Conservation (phyloP, 2,329 filamentous ascomycete species). For the Thielaviopsis musarum region DNA sequence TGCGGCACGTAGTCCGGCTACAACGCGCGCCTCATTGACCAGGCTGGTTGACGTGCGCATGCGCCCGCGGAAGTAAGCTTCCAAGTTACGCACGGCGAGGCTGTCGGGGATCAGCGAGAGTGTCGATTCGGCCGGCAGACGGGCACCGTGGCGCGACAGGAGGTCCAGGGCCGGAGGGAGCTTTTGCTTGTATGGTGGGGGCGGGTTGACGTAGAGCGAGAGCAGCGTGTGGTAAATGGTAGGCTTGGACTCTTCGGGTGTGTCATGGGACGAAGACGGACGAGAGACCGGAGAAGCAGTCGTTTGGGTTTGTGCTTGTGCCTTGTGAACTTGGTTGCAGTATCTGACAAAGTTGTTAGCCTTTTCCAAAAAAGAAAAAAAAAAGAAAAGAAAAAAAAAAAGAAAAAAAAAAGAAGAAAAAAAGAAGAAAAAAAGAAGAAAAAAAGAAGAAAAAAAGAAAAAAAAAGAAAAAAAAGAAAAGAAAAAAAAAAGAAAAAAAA, state of each 20-base stretch:
- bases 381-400: not conserved
- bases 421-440: too few species aligned
- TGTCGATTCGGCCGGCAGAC: conserved; percentile 74
- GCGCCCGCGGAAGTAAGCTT: conserved; percentile 80
- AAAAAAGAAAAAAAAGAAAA: too few species aligned
- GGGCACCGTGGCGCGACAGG: conserved; percentile 81
- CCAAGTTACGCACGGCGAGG: conserved; percentile 62
- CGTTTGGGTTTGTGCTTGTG: conserved; percentile 23
- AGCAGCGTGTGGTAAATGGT: conserved; percentile 89
- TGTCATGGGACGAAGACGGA: conserved; percentile 19
- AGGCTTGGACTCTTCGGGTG: conserved; percentile 35
- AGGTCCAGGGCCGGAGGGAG: conserved; percentile 69
- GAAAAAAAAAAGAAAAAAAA: too few species aligned
- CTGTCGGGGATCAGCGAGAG: conserved; percentile 69
- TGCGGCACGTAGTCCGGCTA: conserved; percentile 59
- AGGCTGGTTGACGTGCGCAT: conserved; percentile 74
- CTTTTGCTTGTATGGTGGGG: conserved; percentile 52
- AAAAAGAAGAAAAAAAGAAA: too few species aligned
- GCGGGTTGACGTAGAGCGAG: conserved; percentile 73
- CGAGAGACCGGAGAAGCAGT: conserved; percentile 21
- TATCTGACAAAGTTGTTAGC: conserved; percentile 30
- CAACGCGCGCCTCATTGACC: conserved; percentile 64
- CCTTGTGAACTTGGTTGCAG: conserved; percentile 70
- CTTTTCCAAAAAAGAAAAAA: conserved; percentile 20
- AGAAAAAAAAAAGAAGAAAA: too few species aligned